Base-by-base conservation (phyloP, 768 basidiomycete species). In the Lactifluus subvellereus region DNA sequence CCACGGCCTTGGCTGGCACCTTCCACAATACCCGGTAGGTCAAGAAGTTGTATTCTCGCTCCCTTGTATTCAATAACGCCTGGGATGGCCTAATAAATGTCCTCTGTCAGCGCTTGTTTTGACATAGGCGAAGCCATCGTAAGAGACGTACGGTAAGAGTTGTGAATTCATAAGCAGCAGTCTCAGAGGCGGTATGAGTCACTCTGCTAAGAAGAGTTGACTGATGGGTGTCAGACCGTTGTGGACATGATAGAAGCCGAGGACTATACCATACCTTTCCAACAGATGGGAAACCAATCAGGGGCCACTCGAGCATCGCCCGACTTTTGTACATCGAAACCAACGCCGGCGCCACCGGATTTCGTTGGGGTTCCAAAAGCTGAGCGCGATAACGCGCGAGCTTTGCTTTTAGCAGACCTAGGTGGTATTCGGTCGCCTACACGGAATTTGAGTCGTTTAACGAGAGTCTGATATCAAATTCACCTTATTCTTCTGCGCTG, bases 51-150 rank as follows among this genome's bases (percentile, higher is more conserved):
- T 60, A 98, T 94, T 48, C 92, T 82, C 2, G 88, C 87, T 33
- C 97, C 97, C 73, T 96, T 87, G 73, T 98, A 91, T 70, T 98
- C 95, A 18, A 98, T 84, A 3, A 98, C 97, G 54, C 97, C 97
- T 40, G 97, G 96, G 64, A 99, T 98, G 10, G 97, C 96, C 86
- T 91, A 60, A 30, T 6, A 14, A 53, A 38, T 20, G 14, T 38
- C 52, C 20, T 43, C 42, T 45, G 45, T 51, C 40, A 20, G 37
- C 10, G 27, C 11, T 45, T 45, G 47, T 35, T 20, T 59, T 38
- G 43, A 38, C 50, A 37, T 11, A 9, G 27, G 10, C 16, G 7
- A 49, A 22, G 14, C 27, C 16, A 14, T 27, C 32, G 8, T 35
- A 20, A 33, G 48, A 47, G 35, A 71, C 81, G 67, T 69, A 88